phyloP scores from a whole-genome alignment of 805 yeast genomes.

The Ogataea paraovalis region DNA sequence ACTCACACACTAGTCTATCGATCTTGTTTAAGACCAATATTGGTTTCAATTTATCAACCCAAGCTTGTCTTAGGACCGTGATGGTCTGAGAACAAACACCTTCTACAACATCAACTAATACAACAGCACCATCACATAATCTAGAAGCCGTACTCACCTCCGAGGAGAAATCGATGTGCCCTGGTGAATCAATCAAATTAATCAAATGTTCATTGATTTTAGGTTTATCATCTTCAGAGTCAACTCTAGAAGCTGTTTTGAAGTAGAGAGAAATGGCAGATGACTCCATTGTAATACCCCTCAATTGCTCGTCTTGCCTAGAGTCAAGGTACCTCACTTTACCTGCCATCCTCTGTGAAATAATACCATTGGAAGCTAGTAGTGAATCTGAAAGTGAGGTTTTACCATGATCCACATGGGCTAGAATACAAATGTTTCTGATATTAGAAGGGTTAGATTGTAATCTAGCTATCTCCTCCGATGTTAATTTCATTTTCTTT shows the following conservation, averaged over 20 bases:
- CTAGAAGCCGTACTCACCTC: constrained; percentile 96
- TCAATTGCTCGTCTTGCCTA: constrained; percentile 88
- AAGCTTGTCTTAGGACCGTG: constrained; percentile 89
- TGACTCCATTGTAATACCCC: constrained; percentile 98
- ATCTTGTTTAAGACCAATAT: constrained; percentile 85
- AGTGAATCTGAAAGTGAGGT: constrained; percentile 91
- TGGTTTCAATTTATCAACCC: constrained; percentile 90
- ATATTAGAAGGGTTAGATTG: constrained; percentile 69
- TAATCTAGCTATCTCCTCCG: constrained; percentile 58
- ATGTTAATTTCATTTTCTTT: constrained; percentile 48
- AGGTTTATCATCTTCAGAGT: constrained; percentile 8
- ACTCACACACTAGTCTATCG: constrained; percentile 78
- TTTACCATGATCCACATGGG: constrained; percentile 98
- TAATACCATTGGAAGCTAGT: constrained; percentile 92
- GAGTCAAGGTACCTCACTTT: constrained; percentile 90
- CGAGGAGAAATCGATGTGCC: constrained; percentile 96
- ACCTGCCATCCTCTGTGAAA: constrained; percentile 93
- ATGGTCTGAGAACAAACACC: constrained; percentile 98
- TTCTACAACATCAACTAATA: constrained; percentile 93
- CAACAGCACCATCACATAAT: constrained; percentile 94
- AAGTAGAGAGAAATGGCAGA: constrained; percentile 94
- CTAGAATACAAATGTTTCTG: constrained; percentile 90
- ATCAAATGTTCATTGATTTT: constrained; percentile 71
- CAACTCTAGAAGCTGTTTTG: constrained; percentile 47
- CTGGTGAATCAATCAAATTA: constrained; percentile 95